phyloP scores from a whole-genome alignment of 2,329 filamentous ascomycete genomes.

The Cucurbitaria berberidis region DNA sequence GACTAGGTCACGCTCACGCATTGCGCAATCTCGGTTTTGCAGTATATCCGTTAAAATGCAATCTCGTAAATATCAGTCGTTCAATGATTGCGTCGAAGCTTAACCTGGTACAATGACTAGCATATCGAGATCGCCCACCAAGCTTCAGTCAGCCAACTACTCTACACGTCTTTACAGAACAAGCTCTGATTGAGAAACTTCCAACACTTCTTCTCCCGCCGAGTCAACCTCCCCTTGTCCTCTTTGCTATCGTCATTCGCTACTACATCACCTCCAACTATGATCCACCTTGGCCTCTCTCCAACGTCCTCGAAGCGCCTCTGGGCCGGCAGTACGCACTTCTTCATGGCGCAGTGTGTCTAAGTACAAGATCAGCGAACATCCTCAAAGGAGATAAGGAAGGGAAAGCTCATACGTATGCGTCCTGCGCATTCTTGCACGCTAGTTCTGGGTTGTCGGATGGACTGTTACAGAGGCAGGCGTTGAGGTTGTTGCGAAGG shows the following conservation, averaged over 20 bases:
- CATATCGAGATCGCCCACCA: no score
- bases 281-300: neutral
- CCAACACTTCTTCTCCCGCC: neutral
- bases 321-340: neutral
- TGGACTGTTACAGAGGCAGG: neutral
- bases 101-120: neutral
- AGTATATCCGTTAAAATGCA: no score
- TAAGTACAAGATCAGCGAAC: neutral
- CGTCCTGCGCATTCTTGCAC: neutral
- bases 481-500: constrained; percentile 1
- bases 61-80: no score
- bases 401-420: neutral
- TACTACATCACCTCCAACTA: neutral
- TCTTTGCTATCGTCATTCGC: neutral
- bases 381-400: neutral
- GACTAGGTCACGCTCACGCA: no score
- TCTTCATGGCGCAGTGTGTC: neutral
- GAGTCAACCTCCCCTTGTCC: neutral
- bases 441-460: neutral
- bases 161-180: neutral
- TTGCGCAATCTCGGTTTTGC: no score
- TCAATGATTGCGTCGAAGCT: no score
- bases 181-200: neutral
- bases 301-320: neutral
- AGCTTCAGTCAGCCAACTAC: neutral